Base-by-base conservation (phyloP, 2,329 filamentous ascomycete species). In the Simplicillium sp. region DNA sequence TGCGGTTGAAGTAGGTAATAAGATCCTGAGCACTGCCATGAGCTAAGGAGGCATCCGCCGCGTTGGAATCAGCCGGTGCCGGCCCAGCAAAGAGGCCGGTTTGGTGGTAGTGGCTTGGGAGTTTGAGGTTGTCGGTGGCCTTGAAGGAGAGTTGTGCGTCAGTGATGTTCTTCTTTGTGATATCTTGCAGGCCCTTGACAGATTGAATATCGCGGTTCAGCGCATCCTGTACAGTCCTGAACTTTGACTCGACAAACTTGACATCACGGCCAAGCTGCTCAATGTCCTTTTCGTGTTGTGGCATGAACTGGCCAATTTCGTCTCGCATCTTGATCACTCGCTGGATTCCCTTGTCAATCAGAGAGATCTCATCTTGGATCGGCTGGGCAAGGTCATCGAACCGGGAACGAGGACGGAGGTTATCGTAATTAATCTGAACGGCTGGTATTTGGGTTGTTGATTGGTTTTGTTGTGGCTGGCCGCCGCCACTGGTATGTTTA, bases 351-450 rank as follows among this genome's bases (percentile, higher is more conserved):
- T 77, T 75, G 61, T 98, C 90, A 47, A 94, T 78, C 9, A 71
- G 65, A 46, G 86, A 78, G 46, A 98, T 84, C 49, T 87, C 68
- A 46, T 80, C 77, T 55, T 94, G 87, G 13, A 95, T 69, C 25
- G 86, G 79, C 49, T 90, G 84, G 45, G 85, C 79, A 20, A 95
- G 80, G 60, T 95, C 90, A 56, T 88, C 87, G 67, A 92, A 96
- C 46, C 92, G 86, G 3, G 88, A 95, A 1, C 89, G 94, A 13
- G 84, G 83, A 39, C 87, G 80, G 45, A 97, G 70, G 55, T 85
- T 86, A 51, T 77, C 77, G 39, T 85, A 64, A 60, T 92, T 85
- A 52, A 94, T 84, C 53, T 84, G 82, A 14, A 87, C 83, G 14
- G 84, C 86, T 1, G 82, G 80, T 13, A 81, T 71, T 48, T 75